Conservation (phyloP, 2,329 filamentous ascomycete species). For the Didymella keratinophila region DNA sequence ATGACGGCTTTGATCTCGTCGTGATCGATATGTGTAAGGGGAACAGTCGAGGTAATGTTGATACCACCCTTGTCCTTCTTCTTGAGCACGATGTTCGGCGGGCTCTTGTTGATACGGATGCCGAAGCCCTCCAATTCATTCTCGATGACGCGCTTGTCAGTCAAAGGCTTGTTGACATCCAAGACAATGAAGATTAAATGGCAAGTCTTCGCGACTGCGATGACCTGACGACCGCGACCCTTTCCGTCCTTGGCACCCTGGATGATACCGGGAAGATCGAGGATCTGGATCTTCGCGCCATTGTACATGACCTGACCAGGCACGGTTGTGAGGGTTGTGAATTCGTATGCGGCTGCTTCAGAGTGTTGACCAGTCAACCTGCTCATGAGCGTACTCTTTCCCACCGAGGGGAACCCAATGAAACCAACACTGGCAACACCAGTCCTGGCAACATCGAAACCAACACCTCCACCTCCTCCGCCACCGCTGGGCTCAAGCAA, state of each 20-base stretch:
- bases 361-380: slow-evolving; percentile 94
- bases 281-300: slow-evolving; percentile 96
- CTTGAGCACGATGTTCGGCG: slow-evolving; percentile 98
- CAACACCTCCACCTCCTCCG: slow-evolving; percentile 84
- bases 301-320: slow-evolving; percentile 97
- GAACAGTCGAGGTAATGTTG: slow-evolving; percentile 93
- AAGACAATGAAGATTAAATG: slow-evolving; percentile 98
- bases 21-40: slow-evolving; percentile 88
- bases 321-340: slow-evolving; percentile 96
- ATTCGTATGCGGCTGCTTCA: slow-evolving; percentile 96
- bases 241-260: slow-evolving; percentile 98
- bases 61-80: slow-evolving; percentile 99
- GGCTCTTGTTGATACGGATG: slow-evolving; percentile 95
- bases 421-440: slow-evolving; percentile 97
- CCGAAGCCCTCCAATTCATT: slow-evolving; percentile 95
- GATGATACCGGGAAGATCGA: slow-evolving; percentile 98
- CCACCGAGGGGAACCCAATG: slow-evolving; percentile 97
- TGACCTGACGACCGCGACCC: slow-evolving; percentile 96
- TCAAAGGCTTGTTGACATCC: slow-evolving; percentile 97
- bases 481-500: slow-evolving; percentile 82
- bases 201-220: slow-evolving; percentile 98
- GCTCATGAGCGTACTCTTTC: slow-evolving; percentile 98
- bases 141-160: slow-evolving; percentile 96
- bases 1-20: slow-evolving; percentile 99
- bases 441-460: slow-evolving; percentile 97